phyloP scores from a whole-genome alignment of 495 filamentous ascomycete species.

The Xanthoparmelia taractica region DNA sequence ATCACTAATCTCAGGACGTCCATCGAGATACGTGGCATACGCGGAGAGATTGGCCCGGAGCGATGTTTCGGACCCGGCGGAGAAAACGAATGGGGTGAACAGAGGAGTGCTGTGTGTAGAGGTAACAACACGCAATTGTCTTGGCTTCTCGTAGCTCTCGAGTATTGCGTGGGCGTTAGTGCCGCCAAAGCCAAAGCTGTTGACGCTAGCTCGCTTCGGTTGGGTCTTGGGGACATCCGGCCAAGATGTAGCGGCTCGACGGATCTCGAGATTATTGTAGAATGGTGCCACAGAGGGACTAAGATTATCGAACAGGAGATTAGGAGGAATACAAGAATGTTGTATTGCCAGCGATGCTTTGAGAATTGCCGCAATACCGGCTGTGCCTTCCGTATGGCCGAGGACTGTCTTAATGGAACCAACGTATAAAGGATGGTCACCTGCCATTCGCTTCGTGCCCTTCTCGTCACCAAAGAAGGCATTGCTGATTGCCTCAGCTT shows the following conservation, averaged over 20 bases:
- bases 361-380: conserved; percentile 31
- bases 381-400: conserved; percentile 44
- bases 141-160: conserved; percentile 18
- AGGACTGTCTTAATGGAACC: conserved; percentile 31
- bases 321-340: conserved; percentile 35
- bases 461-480: conserved; percentile 21
- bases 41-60: conserved; percentile 24
- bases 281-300: conserved; percentile 21
- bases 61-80: neutral
- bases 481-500: conserved; percentile 33
- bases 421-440: conserved; percentile 4
- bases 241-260: neutral
- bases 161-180: conserved; percentile 31
- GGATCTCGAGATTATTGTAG: neutral
- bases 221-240: conserved; percentile 6
- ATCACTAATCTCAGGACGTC: conserved; percentile 18
- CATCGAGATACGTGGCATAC: conserved; percentile 33
- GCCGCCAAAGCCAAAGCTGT: conserved; percentile 31
- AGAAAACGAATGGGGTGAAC: conserved; percentile 1
- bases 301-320: conserved; percentile 31
- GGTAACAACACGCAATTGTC: neutral
- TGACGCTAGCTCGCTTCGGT: conserved; percentile 22
- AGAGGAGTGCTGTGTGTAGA: neutral
- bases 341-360: conserved; percentile 53
- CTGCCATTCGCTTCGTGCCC: conserved; percentile 10